A percentile compares a stretch with the other conserved stretches of the same genome.
phyloP scores from a whole-genome alignment of 768 basidiomycete species.

The Amanita fuliginea region DNA sequence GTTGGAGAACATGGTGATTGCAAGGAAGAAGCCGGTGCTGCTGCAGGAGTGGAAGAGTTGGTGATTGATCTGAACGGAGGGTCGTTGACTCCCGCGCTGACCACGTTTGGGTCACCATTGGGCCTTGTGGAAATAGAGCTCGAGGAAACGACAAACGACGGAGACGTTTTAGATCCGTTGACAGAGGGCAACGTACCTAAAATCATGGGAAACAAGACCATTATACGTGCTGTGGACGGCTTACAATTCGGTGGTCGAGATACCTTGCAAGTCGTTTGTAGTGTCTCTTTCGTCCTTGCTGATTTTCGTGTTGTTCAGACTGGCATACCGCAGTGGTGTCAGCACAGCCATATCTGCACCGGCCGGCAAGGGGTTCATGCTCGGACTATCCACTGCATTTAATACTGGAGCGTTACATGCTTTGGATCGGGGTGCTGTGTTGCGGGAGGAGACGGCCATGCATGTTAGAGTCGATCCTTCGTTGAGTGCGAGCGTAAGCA shows the following conservation, averaged over 20 bases:
- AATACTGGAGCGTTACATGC: conserved; percentile 45
- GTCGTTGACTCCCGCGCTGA: conserved; percentile 46
- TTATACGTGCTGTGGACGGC: conserved; percentile 4
- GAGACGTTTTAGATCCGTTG: conserved; percentile 43
- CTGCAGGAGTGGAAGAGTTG: conserved; percentile 6
- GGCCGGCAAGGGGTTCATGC: conserved; percentile 38
- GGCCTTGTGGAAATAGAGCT: conserved; percentile 59
- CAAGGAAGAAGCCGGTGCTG: neutral
- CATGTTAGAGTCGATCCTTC: conserved; percentile 38
- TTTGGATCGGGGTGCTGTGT: conserved; percentile 51
- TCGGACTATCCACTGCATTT: conserved; percentile 55
- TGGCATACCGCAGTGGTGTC: conserved; percentile 68
- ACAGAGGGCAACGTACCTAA: conserved; percentile 20
- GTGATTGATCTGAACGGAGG: conserved; percentile 56
- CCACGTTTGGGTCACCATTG: conserved; percentile 50
- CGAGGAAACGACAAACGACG: conserved; percentile 62
- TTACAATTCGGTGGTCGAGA: conserved; percentile 43
- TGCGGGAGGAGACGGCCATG: conserved; percentile 53
- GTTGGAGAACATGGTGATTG: conserved; percentile 6
- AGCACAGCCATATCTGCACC: conserved; percentile 61
- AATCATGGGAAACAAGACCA: conserved; percentile 22
- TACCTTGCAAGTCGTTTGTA: conserved; percentile 28
- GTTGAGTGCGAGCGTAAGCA: conserved; percentile 41
- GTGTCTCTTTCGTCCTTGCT: conserved; percentile 1
- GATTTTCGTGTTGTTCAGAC: conserved; percentile 22